Evolutionary conservation across 108 stramenopile genomes (phyloP), one percentile per base, ranked within the genome.

Genomic region (Pseudonitzschia pungens): DNA sequence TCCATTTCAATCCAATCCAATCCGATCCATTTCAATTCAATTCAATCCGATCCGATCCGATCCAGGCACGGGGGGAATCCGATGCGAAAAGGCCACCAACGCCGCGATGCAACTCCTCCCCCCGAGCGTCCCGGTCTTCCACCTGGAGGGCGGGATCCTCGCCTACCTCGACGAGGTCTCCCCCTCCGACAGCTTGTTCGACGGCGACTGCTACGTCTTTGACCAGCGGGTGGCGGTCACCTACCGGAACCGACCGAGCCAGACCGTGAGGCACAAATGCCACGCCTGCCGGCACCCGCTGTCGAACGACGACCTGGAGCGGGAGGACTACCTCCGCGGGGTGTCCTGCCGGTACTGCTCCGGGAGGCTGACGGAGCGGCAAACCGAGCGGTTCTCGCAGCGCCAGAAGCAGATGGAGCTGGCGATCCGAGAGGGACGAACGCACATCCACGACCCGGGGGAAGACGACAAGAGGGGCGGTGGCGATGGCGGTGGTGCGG

Each of bases 31-130:
- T n/a, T n/a, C n/a, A n/a, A n/a, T n/a, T n/a, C n/a, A n/a, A n/a
- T n/a, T n/a, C n/a, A n/a, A n/a, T n/a, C n/a, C n/a, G n/a, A n/a
- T n/a, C n/a, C 42, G 42, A 6, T 43, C 11, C 11, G 42, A 11
- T 43, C 12, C 26, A 58, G 57, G 57, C 29, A 80, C 79, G 7
- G 97, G 97, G 15, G 97, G 97, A 1, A 96, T 98, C 62, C 92
- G 97, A 21, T 98, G 97, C 69, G 97, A 96, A 84, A 93, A 91
- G 83, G 94, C 96, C 20, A 92, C 91, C 0, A 85, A 89, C 12
- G 86, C 72, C 7, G 68, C 71, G 64, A 60, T 83, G 52, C 52
- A 76, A 48, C 26, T 78, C 41, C 41, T 81, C 16, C 75, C 82
- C 4, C 26, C 26, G 6, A 64, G 87, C 41, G 56, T 88, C 52